Evolutionary conservation across 2,329 filamentous ascomycete species (phyloP).

Genomic region (Ophiostoma fasciatum): DNA sequence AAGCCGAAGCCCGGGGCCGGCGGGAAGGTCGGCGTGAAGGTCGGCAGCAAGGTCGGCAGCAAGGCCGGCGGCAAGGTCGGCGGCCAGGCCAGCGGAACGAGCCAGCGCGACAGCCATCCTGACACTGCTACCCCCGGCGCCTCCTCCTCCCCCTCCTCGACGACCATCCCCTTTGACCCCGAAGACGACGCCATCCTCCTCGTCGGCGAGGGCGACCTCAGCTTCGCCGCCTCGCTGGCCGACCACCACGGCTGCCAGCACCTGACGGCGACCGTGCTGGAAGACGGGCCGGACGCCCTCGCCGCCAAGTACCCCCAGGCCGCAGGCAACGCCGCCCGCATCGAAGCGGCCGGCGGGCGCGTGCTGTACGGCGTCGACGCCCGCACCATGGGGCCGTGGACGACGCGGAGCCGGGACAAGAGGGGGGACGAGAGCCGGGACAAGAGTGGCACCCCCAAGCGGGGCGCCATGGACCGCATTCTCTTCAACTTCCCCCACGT

Average conservation of each 20-base stretch:
- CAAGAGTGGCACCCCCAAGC: too few relatives aligned
- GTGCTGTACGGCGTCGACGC: slow-evolving; percentile 54
- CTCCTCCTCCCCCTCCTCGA: slow-evolving; percentile 12
- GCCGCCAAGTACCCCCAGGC: slow-evolving; percentile 62
- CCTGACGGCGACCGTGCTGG: slow-evolving; percentile 56
- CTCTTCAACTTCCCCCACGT: slow-evolving; percentile 97
- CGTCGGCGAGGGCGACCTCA: slow-evolving; percentile 69
- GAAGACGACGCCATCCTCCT: slow-evolving; percentile 58
- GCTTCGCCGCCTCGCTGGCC: slow-evolving; percentile 55
- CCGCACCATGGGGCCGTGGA: slow-evolving; percentile 41
- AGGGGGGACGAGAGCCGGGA: slow-evolving; percentile 8
- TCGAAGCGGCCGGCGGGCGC: slow-evolving; percentile 29
- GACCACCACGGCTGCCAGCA: slow-evolving; percentile 49
- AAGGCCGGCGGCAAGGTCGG: neutral
- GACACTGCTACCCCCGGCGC: neutral
- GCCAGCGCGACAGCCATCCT: neutral
- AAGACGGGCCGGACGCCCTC: slow-evolving; percentile 42
- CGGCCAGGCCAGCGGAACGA: neutral
- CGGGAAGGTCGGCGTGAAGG: slow-evolving; percentile 8
- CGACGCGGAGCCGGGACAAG: slow-evolving; percentile 12
- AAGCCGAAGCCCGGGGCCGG: slow-evolving; percentile 3
- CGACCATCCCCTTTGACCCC: slow-evolving; percentile 51
- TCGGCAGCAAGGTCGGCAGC: slow-evolving; percentile 3
- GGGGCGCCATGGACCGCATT: slow-evolving; percentile 52
- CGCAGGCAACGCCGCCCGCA: slow-evolving; percentile 37